A percentile compares a stretch with the other conserved stretches of the same genome.
These are phyloP conservation scores for Dorcoceras hygrometricum DNA, from an alignment of 257 asterid genomes.

Conservation along the genomic window DNA sequence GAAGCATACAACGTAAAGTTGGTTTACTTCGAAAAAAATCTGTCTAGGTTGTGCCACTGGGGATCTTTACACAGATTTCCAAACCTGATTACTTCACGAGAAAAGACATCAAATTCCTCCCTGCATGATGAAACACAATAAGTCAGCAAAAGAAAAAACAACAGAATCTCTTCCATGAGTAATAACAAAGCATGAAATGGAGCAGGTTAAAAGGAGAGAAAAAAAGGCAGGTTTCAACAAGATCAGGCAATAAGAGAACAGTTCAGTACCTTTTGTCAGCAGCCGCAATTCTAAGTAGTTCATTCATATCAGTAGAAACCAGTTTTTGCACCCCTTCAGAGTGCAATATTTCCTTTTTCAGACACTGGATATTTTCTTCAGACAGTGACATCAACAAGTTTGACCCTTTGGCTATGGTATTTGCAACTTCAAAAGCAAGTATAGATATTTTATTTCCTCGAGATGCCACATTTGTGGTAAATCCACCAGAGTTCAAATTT, in stretches of 20 bases:
- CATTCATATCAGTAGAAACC: constrained; percentile 83
- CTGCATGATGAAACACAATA: constrained; percentile 37
- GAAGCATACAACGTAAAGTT: constrained; percentile 19
- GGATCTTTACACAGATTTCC: constrained; percentile 97
- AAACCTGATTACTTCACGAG: constrained; percentile 88
- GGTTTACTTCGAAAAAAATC: constrained; percentile 77
- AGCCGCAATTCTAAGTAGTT: constrained; percentile 88
- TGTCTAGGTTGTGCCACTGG: constrained; percentile 91
- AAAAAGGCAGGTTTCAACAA: neutral
- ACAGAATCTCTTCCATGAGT: neutral
- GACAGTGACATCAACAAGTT: constrained; percentile 83
- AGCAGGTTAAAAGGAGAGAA: constrained; percentile 12
- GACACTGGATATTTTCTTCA: constrained; percentile 57
- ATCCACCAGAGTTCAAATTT: constrained; percentile 85
- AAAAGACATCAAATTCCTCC: constrained; percentile 88
- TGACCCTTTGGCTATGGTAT: constrained; percentile 88
- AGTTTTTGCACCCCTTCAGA: constrained; percentile 77
- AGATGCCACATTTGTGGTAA: constrained; percentile 60
- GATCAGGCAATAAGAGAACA: constrained; percentile 16
- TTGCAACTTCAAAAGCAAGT: constrained; percentile 94
- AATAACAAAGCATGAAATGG: neutral
- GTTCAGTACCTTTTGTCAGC: constrained; percentile 86
- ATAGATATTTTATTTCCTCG: constrained; percentile 76
- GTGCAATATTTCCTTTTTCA: constrained; percentile 76
- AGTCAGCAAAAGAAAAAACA: constrained; percentile 14